Conservation (phyloP, 108 stramenopile species). For the Skeletonema marinoi region DNA sequence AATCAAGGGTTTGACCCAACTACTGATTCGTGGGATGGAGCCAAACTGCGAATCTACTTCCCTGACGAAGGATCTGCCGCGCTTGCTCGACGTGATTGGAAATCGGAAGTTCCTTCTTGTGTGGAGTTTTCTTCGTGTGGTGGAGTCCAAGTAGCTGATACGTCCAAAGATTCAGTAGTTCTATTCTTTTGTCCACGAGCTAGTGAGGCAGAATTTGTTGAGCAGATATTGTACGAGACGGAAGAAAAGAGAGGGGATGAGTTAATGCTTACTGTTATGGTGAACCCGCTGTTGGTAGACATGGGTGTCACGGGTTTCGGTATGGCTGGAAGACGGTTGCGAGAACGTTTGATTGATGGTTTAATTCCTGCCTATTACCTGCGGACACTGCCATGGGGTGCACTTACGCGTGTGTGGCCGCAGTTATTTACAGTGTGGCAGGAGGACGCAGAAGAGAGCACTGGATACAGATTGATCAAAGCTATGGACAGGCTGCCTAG, state of each 20-base stretch:
- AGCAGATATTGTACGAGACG: constrained; percentile 51
- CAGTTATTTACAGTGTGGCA: constrained; percentile 86
- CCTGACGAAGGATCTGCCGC: constrained; percentile 95
- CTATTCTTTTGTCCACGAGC: constrained; percentile 88
- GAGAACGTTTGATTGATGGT: constrained; percentile 84
- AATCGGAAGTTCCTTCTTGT: constrained; percentile 66
- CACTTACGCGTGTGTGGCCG: constrained; percentile 76
- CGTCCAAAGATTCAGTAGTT: constrained; percentile 54
- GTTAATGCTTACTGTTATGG: constrained; percentile 76
- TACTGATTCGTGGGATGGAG: constrained; percentile 44
- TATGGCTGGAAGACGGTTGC: constrained; percentile 87
- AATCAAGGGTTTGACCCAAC: constrained; percentile 51
- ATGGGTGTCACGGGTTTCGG: constrained; percentile 96
- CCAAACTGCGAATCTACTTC: constrained; percentile 81
- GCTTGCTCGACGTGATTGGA: constrained; percentile 88
- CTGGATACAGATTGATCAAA: constrained; percentile 81
- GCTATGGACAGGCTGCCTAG: constrained; percentile 68
- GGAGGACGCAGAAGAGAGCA: constrained; percentile 82
- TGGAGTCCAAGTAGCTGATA: constrained; percentile 65
- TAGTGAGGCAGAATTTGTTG: constrained; percentile 73
- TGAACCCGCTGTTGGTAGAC: constrained; percentile 93
- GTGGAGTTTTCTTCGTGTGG: constrained; percentile 74
- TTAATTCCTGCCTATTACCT: constrained; percentile 83
- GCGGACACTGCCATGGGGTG: constrained; percentile 89
- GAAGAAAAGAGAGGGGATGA: constrained; percentile 47